Evolutionary conservation across 2,329 filamentous ascomycete genomes (phyloP).

Genomic region (Cladosporium sp.): DNA sequence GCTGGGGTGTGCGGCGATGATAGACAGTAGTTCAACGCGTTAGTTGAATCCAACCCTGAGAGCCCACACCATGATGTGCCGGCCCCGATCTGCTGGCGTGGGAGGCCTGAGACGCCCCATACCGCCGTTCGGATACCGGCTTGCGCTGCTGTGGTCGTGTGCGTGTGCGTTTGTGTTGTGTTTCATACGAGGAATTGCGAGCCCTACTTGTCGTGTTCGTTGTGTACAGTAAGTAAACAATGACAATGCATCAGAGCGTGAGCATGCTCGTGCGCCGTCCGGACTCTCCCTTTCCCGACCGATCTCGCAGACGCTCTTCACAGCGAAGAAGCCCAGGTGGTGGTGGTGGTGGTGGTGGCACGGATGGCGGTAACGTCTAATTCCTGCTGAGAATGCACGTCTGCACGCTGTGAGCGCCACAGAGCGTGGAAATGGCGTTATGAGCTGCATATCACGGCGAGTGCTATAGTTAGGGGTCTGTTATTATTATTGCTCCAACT

Average conservation of each 20-base stretch:
- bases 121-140: background rate
- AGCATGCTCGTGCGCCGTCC: background rate
- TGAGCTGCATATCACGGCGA: background rate
- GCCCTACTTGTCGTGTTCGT: background rate
- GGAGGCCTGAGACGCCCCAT: background rate
- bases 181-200: background rate
- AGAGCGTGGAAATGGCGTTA: conserved; percentile 8
- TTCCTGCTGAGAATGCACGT: background rate
- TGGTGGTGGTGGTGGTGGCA: background rate
- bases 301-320: background rate
- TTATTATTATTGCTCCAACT: background rate
- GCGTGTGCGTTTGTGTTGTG: background rate
- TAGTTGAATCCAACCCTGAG: background rate
- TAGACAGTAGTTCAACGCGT: background rate
- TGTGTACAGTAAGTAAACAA: background rate
- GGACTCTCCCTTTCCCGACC: background rate
- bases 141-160: background rate
- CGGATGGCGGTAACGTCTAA: background rate
- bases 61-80: background rate
- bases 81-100: background rate
- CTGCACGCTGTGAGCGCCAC: conserved; percentile 4
- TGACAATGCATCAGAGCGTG: background rate
- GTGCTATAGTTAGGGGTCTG: conserved; percentile 2
- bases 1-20: conserved; percentile 1
- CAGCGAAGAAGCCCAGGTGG: background rate